Evolutionary conservation across 768 basidiomycete species (phyloP).

Genomic region (Cystoderma amianthinum): DNA sequence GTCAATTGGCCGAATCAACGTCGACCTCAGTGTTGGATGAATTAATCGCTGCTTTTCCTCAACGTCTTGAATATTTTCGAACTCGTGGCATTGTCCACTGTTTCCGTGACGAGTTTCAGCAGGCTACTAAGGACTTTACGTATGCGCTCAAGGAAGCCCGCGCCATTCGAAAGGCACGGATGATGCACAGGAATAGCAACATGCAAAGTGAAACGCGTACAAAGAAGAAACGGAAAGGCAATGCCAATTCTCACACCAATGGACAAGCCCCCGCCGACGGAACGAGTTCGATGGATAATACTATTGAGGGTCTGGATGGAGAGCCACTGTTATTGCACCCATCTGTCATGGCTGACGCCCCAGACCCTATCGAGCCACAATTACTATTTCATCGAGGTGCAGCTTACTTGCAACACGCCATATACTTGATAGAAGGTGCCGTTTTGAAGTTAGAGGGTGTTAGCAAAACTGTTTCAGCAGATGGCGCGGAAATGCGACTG

Average conservation of each 20-base stretch:
- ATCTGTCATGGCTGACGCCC: constrained; percentile 69
- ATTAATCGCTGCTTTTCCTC: constrained; percentile 66
- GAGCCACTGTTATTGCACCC: constrained; percentile 57
- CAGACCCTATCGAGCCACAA: constrained; percentile 84
- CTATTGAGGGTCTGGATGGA: constrained; percentile 40
- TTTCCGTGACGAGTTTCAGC: constrained; percentile 76
- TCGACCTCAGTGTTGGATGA: constrained; percentile 73
- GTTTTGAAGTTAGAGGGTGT: constrained; percentile 69
- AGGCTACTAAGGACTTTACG: constrained; percentile 77
- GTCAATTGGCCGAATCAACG: constrained; percentile 83
- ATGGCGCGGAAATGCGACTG: constrained; percentile 71
- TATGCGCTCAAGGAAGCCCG: constrained; percentile 75
- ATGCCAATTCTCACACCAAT: constrained; percentile 31
- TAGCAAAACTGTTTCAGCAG: constrained; percentile 45
- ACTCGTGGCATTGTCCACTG: constrained; percentile 89
- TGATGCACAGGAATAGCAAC: constrained; percentile 40
- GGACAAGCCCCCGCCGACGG: constrained; percentile 68
- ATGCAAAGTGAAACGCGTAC: constrained; percentile 25
- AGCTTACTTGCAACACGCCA: constrained; percentile 74
- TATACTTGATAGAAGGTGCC: constrained; percentile 66
- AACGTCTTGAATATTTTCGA: constrained; percentile 78
- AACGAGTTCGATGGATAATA: constrained; percentile 44
- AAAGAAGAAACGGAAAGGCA: constrained; percentile 50
- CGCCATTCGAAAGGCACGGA: constrained; percentile 57
- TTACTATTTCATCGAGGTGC: constrained; percentile 79